Percentiles rank a stretch among this genome's conserved stretches.
These are phyloP conservation scores for Syzygium aromaticum DNA, from an alignment of 345 rosid species.

Conservation along the genomic window DNA sequence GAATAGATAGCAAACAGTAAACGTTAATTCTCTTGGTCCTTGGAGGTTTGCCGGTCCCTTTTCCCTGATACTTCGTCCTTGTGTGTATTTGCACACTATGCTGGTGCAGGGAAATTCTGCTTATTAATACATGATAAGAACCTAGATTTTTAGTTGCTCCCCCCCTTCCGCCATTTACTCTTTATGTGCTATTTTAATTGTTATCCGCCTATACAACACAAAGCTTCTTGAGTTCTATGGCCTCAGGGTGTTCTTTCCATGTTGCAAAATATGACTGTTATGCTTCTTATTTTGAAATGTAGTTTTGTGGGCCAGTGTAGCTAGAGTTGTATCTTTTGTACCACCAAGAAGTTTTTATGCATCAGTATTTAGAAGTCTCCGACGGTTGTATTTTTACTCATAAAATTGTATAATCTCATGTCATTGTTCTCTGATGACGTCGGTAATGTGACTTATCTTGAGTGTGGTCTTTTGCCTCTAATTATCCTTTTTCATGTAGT, in stretches of 20 bases:
- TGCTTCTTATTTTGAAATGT: background rate
- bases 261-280: background rate
- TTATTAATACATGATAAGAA: background rate
- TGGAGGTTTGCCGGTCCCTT: background rate
- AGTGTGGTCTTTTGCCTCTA: background rate
- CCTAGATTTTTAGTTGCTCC: background rate
- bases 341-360: background rate
- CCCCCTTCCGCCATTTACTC: background rate
- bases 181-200: background rate
- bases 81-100: background rate
- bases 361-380: background rate
- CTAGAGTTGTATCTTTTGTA: background rate
- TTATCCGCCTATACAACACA: background rate
- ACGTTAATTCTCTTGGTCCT: background rate
- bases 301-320: background rate
- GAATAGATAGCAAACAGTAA: background rate
- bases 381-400: background rate
- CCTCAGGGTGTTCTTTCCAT: background rate
- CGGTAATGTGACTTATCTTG: background rate
- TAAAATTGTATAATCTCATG: background rate
- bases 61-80: background rate
- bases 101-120: background rate
- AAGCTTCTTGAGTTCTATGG: background rate
- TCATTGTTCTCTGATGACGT: background rate
- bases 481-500: background rate